Percentiles rank a stretch among this genome's conserved stretches.
phyloP scores from a whole-genome alignment of 2,329 filamentous ascomycete species.

The Pseudogymnoascus sp. region DNA sequence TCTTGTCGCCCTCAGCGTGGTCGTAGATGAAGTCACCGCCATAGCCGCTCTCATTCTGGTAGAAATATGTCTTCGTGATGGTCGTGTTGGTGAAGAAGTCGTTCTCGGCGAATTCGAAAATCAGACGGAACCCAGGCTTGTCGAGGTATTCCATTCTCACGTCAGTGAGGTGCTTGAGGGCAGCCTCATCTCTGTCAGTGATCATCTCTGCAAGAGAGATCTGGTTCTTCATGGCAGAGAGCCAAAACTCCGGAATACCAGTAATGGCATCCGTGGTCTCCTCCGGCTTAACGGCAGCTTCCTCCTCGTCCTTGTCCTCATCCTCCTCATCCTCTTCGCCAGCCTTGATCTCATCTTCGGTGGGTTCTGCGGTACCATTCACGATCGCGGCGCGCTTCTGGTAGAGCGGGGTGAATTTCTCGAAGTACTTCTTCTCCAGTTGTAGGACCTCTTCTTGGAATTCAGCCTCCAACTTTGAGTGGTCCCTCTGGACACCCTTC shows the following conservation, averaged over 20 bases:
- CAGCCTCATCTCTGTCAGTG: conserved; percentile 91
- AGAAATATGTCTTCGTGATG: conserved; percentile 97
- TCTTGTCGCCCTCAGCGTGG: conserved; percentile 95
- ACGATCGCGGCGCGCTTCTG: conserved; percentile 89
- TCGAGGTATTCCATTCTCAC: conserved; percentile 99
- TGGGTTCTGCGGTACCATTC: conserved; percentile 80
- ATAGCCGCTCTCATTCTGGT: conserved; percentile 97
- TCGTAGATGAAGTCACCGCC: conserved; percentile 99
- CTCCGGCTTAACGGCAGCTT: conserved; percentile 41
- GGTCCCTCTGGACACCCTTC: conserved; percentile 97
- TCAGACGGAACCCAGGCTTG: conserved; percentile 93
- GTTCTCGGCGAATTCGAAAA: conserved; percentile 94
- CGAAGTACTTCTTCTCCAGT: conserved; percentile 99
- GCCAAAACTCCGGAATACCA: conserved; percentile 98
- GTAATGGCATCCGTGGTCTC: conserved; percentile 49
- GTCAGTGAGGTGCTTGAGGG: conserved; percentile 81
- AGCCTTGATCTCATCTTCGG: conserved; percentile 76
- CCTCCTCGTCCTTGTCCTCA: conserved; percentile 48
- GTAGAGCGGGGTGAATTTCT: conserved; percentile 96
- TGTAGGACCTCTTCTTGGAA: conserved; percentile 98
- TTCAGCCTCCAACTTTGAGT: conserved; percentile 94
- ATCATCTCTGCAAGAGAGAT: conserved; percentile 96
- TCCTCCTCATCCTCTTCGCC: conserved; percentile 76
- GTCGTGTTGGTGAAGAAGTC: conserved; percentile 97
- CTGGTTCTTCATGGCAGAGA: conserved; percentile 99